Conservation (phyloP, 768 basidiomycete species). For the Phaffia australis region DNA sequence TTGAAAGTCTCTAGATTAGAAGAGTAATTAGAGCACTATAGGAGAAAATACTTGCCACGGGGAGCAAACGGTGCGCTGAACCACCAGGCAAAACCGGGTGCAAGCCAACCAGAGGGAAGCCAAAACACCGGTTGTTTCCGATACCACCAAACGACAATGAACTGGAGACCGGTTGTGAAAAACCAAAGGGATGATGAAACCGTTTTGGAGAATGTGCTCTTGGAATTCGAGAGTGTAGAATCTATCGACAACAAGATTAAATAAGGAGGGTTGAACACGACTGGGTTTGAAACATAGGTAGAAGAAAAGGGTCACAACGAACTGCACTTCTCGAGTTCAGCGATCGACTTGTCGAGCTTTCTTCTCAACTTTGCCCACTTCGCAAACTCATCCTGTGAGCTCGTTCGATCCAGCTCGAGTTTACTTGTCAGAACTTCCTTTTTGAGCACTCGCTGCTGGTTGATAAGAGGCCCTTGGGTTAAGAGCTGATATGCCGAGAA, state of each 20-base stretch:
- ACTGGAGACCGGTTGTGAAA: conserved; percentile 75
- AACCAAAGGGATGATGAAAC: conserved; percentile 70
- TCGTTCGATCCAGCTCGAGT: conserved; percentile 74
- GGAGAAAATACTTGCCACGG: conserved; percentile 4
- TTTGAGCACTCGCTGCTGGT: conserved; percentile 62
- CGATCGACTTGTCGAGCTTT: conserved; percentile 79
- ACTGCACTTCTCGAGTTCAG: conserved; percentile 89
- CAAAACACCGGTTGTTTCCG: conserved; percentile 84
- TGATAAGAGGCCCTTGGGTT: conserved; percentile 44
- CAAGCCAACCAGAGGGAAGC: conserved; percentile 68
- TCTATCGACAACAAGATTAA: conserved; percentile 48
- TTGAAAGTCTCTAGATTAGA: not conserved
- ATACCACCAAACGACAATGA: conserved; percentile 82
- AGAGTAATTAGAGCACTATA: not conserved
- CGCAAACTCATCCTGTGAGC: conserved; percentile 93
- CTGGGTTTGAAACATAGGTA: not conserved
- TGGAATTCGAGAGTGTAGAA: conserved; percentile 51
- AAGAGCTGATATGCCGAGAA: conserved; percentile 64
- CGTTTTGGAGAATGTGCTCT: conserved; percentile 53
- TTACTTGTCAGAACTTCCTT: conserved; percentile 66
- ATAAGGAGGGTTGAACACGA: not conserved
- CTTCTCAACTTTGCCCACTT: conserved; percentile 93
- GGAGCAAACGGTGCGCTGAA: conserved; percentile 43
- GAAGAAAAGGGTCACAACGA: conserved; percentile 26
- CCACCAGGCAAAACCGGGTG: conserved; percentile 63